Conservation (phyloP, 1,139 yeast species). For the Candida frijolesensis region DNA sequence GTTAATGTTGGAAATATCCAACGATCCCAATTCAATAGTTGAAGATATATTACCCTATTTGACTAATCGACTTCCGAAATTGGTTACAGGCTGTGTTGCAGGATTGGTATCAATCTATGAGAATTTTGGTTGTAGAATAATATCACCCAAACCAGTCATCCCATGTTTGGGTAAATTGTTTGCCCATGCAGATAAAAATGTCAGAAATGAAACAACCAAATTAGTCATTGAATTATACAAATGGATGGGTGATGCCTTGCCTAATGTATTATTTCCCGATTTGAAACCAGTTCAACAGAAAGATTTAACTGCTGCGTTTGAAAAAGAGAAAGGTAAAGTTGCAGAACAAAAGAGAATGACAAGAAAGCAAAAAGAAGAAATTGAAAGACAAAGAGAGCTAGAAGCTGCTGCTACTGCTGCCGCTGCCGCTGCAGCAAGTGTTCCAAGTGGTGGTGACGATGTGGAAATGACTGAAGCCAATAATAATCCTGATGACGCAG, state of each 20-base stretch:
- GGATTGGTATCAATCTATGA: constrained; percentile 59
- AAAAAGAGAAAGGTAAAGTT: constrained; percentile 41
- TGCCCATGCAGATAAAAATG: constrained; percentile 85
- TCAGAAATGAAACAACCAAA: constrained; percentile 75
- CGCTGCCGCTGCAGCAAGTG: constrained; percentile 16
- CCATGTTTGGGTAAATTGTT: constrained; percentile 69
- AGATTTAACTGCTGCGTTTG: constrained; percentile 77
- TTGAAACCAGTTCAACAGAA: constrained; percentile 92
- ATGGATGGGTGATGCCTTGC: constrained; percentile 74
- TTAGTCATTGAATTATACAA: constrained; percentile 71
- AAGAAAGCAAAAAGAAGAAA: constrained; percentile 45
- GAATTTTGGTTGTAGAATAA: constrained; percentile 70
- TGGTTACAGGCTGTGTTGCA: constrained; percentile 67
- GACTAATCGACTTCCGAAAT: constrained; percentile 70
- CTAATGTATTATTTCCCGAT: constrained; percentile 61
- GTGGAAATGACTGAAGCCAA: constrained; percentile 36
- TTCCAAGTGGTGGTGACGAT: constrained; percentile 29
- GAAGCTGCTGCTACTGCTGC: constrained; percentile 20
- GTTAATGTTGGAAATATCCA: constrained; percentile 61
- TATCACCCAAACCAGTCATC: constrained; percentile 62
- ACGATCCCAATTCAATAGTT: constrained; percentile 64
- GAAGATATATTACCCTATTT: constrained; percentile 68
- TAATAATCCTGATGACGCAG: constrained; percentile 24
- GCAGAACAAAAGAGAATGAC: constrained; percentile 63
- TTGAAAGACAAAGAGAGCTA: constrained; percentile 21